Percentiles rank a stretch among this genome's conserved stretches.
These are phyloP conservation scores for Trametes sp. DNA, from an alignment of 1,284 basidiomycete species.

Conservation along the genomic window DNA sequence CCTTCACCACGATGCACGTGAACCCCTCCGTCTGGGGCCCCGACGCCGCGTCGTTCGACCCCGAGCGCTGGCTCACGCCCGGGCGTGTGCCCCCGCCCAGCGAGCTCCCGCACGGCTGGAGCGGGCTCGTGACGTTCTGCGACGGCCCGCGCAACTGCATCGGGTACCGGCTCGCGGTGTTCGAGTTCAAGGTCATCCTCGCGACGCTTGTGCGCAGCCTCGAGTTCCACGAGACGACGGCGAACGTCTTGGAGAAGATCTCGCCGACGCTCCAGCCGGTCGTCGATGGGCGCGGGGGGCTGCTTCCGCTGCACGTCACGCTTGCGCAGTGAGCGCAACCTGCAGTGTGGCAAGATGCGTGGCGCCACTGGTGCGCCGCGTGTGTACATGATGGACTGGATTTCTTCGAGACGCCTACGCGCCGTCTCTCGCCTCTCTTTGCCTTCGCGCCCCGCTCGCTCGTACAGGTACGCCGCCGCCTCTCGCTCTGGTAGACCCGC, in stretches of 20 bases:
- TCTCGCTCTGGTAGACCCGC: conserved; percentile 10
- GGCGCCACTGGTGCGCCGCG: background rate
- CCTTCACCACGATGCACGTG: conserved; percentile 44
- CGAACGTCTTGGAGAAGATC: conserved; percentile 41
- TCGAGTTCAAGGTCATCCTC: conserved; percentile 51
- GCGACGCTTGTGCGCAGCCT: conserved; percentile 46
- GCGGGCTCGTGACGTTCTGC: conserved; percentile 46
- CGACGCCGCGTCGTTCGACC: conserved; percentile 51
- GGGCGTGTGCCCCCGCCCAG: conserved; percentile 40
- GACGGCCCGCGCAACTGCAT: conserved; percentile 52
- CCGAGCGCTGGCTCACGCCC: conserved; percentile 46
- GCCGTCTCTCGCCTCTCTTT: background rate
- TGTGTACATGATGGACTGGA: conserved; percentile 1
- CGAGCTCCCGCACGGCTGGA: conserved; percentile 42
- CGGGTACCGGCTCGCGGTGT: conserved; percentile 44
- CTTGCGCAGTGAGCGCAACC: conserved; percentile 26
- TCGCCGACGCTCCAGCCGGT: conserved; percentile 49
- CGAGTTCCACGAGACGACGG: conserved; percentile 47
- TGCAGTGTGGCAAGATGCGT: background rate
- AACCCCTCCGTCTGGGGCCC: conserved; percentile 51
- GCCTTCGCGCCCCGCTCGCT: background rate
- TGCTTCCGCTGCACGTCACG: conserved; percentile 33
- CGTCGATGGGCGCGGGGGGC: conserved; percentile 41
- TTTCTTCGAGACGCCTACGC: background rate
- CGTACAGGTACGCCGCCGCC: conserved; percentile 6